These are phyloP conservation scores for Vitis cinerea DNA, from an alignment of 164 flowering plant genomes.

Conservation along the genomic window DNA sequence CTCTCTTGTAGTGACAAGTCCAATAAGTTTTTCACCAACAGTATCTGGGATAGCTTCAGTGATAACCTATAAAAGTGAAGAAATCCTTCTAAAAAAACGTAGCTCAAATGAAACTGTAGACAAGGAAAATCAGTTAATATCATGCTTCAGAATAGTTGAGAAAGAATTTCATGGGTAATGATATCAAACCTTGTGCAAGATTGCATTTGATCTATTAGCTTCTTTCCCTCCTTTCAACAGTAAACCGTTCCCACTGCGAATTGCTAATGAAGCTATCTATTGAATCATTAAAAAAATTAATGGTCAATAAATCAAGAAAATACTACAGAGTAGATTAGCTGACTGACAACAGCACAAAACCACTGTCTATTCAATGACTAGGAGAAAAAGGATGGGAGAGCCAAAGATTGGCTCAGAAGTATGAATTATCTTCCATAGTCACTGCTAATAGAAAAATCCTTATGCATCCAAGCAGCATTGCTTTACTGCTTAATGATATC, in stretches of 20 bases:
- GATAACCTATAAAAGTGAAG: slow-evolving; percentile 47
- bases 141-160: not conserved
- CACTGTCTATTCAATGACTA: not conserved
- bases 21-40: slow-evolving; percentile 75
- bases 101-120: not conserved
- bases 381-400: not conserved
- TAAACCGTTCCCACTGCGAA: slow-evolving; percentile 88
- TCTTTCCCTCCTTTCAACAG: slow-evolving; percentile 90
- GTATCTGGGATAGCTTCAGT: slow-evolving; percentile 65
- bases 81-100: not conserved
- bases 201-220: slow-evolving; percentile 72
- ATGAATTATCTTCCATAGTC: not conserved
- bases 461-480: not conserved
- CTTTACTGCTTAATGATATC: not conserved
- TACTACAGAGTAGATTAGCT: not conserved
- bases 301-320: not conserved
- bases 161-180: not conserved
- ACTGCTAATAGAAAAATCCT: not conserved
- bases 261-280: slow-evolving; percentile 83
- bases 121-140: not conserved
- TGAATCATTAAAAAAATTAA: slow-evolving; percentile 5
- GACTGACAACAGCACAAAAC: not conserved
- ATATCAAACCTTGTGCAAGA: slow-evolving; percentile 69
- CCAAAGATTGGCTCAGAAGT: not conserved
- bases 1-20: slow-evolving; percentile 87